Base-by-base conservation (phyloP, 805 yeast species). In the Metschnikowia cubensis region DNA sequence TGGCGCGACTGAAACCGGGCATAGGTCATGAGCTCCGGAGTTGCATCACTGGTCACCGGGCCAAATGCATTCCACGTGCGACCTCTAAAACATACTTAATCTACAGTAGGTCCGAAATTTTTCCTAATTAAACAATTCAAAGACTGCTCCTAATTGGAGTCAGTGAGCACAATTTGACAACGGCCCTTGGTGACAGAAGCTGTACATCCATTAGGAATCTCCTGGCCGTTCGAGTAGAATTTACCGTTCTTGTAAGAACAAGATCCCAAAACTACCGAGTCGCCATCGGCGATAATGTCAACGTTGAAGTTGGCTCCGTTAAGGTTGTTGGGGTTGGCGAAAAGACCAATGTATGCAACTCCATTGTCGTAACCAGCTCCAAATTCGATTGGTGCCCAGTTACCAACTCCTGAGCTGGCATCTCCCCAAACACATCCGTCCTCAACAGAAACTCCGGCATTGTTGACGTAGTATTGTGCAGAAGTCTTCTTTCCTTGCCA, bases 341-440 rank as follows among this genome's bases (percentile, higher is more conserved):
- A 89, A 71, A 92, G 76, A 6, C 97, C 89, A 62, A 92, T 73
- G 80, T 89, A 91, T 48, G 96, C 77, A 62, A 82, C 75, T 51
- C 78, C 78, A 59, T 67, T 70, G 53, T 87, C 75, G 72, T 79
- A 77, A 66, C 98, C 97, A 46, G 97, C 89, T 70, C 99, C 99
- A 62, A 94, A 77, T 73, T 85, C 88, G 59, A 92, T 77, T 61
- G 98, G 98, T 58, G 98, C 96, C 97, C 97, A 92, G 87, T 92
- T 92, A 75, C 99, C 99, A 58, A 87, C 71, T 62, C 84, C 86
- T 35, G 91, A 78, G 57, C 89, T 89, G 6, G 77, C 61, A 48
- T 81, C 67, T 69, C 97, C 96, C 99, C 99, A 92, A 60, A 87
- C 70, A 78, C 99, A 92, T 62, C 97, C 98, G 55, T 91, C 94